Evolutionary conservation across 305 asterid genomes (phyloP), one percentile per base, ranked within the genome.

Genomic region (Petunia hybrid): DNA sequence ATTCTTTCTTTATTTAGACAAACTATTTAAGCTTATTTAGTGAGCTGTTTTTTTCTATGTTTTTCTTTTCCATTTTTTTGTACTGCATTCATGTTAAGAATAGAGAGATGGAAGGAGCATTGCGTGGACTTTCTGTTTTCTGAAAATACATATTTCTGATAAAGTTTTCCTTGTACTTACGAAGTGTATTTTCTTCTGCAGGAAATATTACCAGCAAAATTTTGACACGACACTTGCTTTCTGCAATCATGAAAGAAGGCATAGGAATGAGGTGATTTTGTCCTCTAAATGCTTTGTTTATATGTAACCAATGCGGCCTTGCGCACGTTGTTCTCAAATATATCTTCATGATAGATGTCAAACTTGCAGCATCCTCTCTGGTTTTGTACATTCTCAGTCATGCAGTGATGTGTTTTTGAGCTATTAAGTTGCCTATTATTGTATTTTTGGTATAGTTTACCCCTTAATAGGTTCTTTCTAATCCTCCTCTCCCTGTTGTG

Each of bases 181-280:
- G 62, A 56, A 60, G 77, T 64, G 79, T 81, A 63, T 78, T 80
- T 57, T 78, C 65, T 31, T 84, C 41, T 87, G 88, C 94, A 96
- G 99, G 87, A 92, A 91, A 87, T 88, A 82, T 86, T 90, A 89
- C 84, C 98, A 92, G 88, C 97, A 90, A 88, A 97, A 94, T 89
- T 94, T 96, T 90, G 99, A 96, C 83, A 82, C 97, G 16, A 92
- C 98, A 9, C 95, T 96, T 82, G 98, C 99, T 83, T 92, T 87
- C 79, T 86, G 92, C 82, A 94, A 96, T 89, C 88, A 95, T 80
- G 99, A 94, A 91, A 91, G 98, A 82, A 92, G 90, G 81, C 99
- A 94, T 85, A 91, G 91, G 83, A 88, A 91, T 5, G 98, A 96
- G 99, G 99, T 93, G 85, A 87, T 77, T 76, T 73, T 73, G 6